phyloP scores from a whole-genome alignment of 164 flowering plant genomes.

The Liriodendron chinense region DNA sequence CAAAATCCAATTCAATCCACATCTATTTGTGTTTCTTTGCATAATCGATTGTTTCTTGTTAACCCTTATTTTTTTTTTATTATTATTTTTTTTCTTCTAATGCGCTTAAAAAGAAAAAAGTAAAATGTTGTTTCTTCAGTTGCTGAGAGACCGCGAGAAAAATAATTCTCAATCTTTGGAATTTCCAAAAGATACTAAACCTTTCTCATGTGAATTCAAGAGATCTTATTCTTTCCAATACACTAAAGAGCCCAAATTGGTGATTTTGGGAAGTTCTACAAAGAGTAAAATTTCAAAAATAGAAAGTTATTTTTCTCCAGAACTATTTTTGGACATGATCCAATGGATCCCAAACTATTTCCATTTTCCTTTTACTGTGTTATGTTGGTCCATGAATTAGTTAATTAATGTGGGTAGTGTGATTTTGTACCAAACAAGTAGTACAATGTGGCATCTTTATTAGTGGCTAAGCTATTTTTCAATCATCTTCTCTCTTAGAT shows the following conservation, averaged over 20 bases:
- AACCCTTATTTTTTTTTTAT: neutral
- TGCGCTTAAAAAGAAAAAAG: neutral
- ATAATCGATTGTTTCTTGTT: neutral
- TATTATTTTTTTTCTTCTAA: neutral
- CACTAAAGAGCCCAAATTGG: neutral
- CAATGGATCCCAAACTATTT: neutral
- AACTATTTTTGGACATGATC: neutral
- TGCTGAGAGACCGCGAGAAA: no score
- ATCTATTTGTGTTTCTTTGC: neutral
- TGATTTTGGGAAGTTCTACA: neutral
- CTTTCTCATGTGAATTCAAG: neutral
- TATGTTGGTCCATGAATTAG: neutral
- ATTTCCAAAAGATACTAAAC: neutral
- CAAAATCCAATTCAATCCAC: neutral
- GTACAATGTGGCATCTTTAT: constrained; percentile 1
- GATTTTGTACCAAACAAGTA: no score
- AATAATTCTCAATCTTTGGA: neutral
- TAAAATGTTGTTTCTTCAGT: neutral
- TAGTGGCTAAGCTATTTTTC: no score
- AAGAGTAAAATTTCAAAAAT: neutral
- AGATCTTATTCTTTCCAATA: neutral
- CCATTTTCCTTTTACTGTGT: neutral
- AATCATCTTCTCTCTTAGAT: no score
- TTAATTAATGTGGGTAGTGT: neutral
- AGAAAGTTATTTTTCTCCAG: neutral